Conservation (phyloP, 2,329 filamentous ascomycete genomes). For the Celoporthe dispersa region DNA sequence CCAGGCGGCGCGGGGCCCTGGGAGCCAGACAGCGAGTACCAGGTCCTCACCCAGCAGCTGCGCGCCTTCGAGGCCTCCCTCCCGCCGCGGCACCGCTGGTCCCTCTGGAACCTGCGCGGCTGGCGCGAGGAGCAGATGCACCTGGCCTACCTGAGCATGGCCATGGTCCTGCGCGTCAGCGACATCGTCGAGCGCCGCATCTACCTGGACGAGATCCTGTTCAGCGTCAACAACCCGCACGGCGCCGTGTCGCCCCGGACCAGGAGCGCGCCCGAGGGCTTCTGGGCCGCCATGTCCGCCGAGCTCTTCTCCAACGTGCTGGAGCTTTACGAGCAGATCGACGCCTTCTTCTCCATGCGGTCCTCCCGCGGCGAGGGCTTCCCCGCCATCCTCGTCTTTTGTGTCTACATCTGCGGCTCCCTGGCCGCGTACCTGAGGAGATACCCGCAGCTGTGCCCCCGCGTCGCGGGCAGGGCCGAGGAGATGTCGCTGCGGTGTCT, state of each 20-base stretch:
- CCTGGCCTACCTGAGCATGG: slow-evolving; percentile 42
- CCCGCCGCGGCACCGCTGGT: slow-evolving; percentile 40
- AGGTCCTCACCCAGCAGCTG: slow-evolving; percentile 32
- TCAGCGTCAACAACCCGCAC: slow-evolving; percentile 25
- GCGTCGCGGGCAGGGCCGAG: slow-evolving; percentile 34
- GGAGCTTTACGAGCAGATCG: slow-evolving; percentile 43
- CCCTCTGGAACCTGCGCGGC: slow-evolving; percentile 43
- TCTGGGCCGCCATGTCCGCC: slow-evolving; percentile 37
- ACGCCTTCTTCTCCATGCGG: slow-evolving; percentile 38
- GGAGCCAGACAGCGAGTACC: slow-evolving; percentile 36
- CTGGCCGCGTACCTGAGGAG: slow-evolving; percentile 40
- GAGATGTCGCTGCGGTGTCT: slow-evolving; percentile 33
- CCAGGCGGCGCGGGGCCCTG: slow-evolving; percentile 30
- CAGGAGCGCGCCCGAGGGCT: slow-evolving; percentile 32
- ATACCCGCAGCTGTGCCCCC: slow-evolving; percentile 37
- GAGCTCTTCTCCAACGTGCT: slow-evolving; percentile 43
- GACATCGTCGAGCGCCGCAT: slow-evolving; percentile 43
- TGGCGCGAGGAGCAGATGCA: slow-evolving; percentile 42
- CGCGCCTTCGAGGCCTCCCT: slow-evolving; percentile 38
- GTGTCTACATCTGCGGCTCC: slow-evolving; percentile 46
- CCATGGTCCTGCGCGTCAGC: slow-evolving; percentile 42
- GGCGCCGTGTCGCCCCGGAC: slow-evolving; percentile 27
- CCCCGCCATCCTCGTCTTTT: slow-evolving; percentile 45
- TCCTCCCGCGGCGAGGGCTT: slow-evolving; percentile 37
- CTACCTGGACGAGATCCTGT: slow-evolving; percentile 40